A percentile compares a stretch with the other conserved stretches of the same genome.
Evolutionary conservation across 441 rosid species (phyloP).

Genomic region (Pelargonium fulgidum): DNA sequence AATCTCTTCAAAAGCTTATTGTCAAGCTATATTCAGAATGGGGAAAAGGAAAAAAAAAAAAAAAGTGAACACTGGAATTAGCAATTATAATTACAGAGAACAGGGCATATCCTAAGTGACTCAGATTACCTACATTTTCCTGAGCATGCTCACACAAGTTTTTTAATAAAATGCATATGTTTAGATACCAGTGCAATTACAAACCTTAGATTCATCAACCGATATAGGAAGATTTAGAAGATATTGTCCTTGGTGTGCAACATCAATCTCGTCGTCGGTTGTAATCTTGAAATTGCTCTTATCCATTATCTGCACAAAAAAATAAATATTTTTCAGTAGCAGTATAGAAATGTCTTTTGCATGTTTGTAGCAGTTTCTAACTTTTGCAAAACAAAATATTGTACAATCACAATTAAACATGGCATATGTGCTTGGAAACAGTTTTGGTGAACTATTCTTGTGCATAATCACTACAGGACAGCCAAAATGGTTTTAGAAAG

Average conservation of each 20-base stretch:
- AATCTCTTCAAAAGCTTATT: slow-evolving; percentile 42
- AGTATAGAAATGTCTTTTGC: background rate
- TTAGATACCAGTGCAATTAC: background rate
- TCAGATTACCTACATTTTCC: background rate
- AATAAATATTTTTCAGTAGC: background rate
- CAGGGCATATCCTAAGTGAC: background rate
- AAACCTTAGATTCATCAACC: slow-evolving; percentile 67
- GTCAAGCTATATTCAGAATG: slow-evolving; percentile 59
- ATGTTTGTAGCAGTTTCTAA: too few species aligned
- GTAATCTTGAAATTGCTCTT: slow-evolving; percentile 75
- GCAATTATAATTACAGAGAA: background rate
- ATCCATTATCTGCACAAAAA: slow-evolving; percentile 54
- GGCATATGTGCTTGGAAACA: background rate
- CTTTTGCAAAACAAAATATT: background rate
- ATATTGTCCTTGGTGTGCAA: slow-evolving; percentile 72
- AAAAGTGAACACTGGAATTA: slow-evolving; percentile 5
- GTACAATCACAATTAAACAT: background rate
- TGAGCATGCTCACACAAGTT: background rate
- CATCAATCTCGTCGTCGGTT: slow-evolving; percentile 60
- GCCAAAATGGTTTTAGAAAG: background rate
- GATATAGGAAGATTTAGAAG: slow-evolving; percentile 74
- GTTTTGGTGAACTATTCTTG: background rate
- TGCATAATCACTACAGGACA: background rate
- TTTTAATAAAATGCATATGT: background rate
- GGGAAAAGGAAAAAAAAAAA: too few species aligned